These are phyloP conservation scores for Cetraspora pellucida DNA, from an alignment of 192 early-diverging fungal species.

Conservation along the genomic window DNA sequence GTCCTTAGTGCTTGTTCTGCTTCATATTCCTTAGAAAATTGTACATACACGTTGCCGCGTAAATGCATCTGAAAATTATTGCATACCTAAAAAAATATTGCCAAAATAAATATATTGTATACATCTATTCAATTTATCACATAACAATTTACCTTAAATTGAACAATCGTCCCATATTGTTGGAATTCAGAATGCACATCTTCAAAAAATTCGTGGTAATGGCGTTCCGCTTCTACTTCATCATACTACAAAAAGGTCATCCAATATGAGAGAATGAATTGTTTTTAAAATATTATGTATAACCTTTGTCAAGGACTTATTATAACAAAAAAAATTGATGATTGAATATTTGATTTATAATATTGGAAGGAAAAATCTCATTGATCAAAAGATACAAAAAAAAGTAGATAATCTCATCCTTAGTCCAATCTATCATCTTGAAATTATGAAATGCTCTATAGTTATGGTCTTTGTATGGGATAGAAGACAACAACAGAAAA, in stretches of 20 bases:
- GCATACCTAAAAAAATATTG: conserved; percentile 38
- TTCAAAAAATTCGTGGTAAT: conserved; percentile 50
- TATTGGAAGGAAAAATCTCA: neutral
- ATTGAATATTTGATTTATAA: neutral
- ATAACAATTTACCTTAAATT: conserved; percentile 43
- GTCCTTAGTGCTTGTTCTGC: conserved; percentile 38
- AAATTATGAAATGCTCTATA: neutral
- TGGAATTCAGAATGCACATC: conserved; percentile 46
- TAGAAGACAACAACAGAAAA: neutral
- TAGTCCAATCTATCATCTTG: too few relatives aligned
- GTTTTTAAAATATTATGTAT: neutral
- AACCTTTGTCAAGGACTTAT: conserved; percentile 15
- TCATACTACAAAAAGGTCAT: conserved; percentile 34
- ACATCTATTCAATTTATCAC: neutral
- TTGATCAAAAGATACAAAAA: too few relatives aligned
- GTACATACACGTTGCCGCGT: conserved; percentile 52
- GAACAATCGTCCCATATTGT: conserved; percentile 41
- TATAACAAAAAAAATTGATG: neutral
- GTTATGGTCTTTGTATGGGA: neutral
- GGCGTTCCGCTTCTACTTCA: conserved; percentile 40
- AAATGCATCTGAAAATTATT: conserved; percentile 46
- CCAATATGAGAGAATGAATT: conserved; percentile 4
- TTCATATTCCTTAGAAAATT: conserved; percentile 47
- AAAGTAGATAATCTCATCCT: too few relatives aligned
- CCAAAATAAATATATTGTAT: too few relatives aligned